Base-by-base conservation (phyloP, 2,329 filamentous ascomycete species). In the Sporothrix dimorphospora region DNA sequence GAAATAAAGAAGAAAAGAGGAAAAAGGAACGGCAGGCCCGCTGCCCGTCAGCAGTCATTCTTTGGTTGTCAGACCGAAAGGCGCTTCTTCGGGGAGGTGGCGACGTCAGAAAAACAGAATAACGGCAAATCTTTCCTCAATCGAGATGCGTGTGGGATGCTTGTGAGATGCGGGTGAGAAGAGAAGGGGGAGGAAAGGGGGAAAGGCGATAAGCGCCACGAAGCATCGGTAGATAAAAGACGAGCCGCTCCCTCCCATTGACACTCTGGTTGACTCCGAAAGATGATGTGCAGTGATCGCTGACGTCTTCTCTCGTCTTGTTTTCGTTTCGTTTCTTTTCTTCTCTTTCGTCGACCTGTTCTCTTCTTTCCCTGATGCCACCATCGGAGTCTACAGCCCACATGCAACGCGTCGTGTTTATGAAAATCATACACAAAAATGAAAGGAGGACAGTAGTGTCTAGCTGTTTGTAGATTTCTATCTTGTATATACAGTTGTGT, bases 1-100 rank as follows among this genome's bases (percentile, higher is more conserved):
- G 38, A 19, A 45, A 6, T n/a, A 34, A 19, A 47, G 9, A 34
- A n/a, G 59, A 24, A 42, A 8, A n/a, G n/a, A 19, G 24, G 61
- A 30, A 21, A 61, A 8, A 40, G 9, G 30, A 5, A 38, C 14
- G 3, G 24, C n/a, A 16, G 53, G 24, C 53, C 30, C 24, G 53
- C 24, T 16, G 24, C 14, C 30, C 8, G 42, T 66, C 63, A 66
- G 42, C 59, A 65, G 59, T 65, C 59, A 65, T 65, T 38, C 27
- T 65, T 34, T 3, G 30, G 30, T 6, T 21, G 59, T 65, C 38
- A 65, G 59, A 65, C 24, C 5, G 38, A 12, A 45, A 16, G 59
- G 38, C 59, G 59, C 21, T 45, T 65, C 38, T 45, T 65, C 59
- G 59, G 38, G 21, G n/a, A 27, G 12, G 63, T 30, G 63, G 63